Evolutionary conservation across 441 rosid genomes (phyloP).

Genomic region (Arabidopsis lyrata): DNA sequence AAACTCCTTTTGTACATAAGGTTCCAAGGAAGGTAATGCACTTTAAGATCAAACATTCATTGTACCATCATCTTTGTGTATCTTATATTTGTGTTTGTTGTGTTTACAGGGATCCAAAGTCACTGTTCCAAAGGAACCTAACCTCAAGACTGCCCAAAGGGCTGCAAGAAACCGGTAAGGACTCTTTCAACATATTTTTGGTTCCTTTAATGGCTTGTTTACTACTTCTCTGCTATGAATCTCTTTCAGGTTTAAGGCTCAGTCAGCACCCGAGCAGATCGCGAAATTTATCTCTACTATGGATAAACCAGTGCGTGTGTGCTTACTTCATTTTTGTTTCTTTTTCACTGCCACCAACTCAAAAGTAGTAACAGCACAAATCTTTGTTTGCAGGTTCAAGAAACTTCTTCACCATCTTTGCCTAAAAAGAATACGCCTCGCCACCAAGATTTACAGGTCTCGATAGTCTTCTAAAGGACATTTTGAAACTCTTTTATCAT

Average conservation of each 20-base stretch:
- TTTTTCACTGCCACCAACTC: constrained; percentile 18
- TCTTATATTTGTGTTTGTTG: constrained; percentile 8
- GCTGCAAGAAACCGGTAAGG: constrained; percentile 65
- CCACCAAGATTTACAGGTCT: constrained; percentile 62
- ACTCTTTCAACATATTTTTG: constrained; percentile 7
- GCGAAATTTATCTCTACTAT: constrained; percentile 47
- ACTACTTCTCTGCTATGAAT: constrained; percentile 28
- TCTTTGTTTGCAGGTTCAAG: constrained; percentile 53
- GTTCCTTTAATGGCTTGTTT: neutral
- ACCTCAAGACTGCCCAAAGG: constrained; percentile 75
- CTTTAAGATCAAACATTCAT: neutral
- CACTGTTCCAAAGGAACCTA: constrained; percentile 81
- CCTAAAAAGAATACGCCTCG: constrained; percentile 49
- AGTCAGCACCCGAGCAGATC: constrained; percentile 49
- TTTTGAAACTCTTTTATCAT: constrained; percentile 7
- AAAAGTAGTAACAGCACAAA: neutral
- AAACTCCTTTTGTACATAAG: constrained; percentile 65
- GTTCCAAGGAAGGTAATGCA: constrained; percentile 55
- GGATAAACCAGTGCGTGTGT: constrained; percentile 54
- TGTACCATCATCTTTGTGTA: neutral
- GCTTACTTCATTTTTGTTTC: constrained; percentile 28
- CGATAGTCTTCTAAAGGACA: neutral
- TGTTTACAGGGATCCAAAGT: constrained; percentile 64
- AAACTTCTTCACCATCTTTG: constrained; percentile 49
- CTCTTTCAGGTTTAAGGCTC: constrained; percentile 61